Evolutionary conservation across 495 filamentous ascomycete genomes (phyloP), one percentile per base, ranked within the genome.

Genomic region (Xylaria intraflava): DNA sequence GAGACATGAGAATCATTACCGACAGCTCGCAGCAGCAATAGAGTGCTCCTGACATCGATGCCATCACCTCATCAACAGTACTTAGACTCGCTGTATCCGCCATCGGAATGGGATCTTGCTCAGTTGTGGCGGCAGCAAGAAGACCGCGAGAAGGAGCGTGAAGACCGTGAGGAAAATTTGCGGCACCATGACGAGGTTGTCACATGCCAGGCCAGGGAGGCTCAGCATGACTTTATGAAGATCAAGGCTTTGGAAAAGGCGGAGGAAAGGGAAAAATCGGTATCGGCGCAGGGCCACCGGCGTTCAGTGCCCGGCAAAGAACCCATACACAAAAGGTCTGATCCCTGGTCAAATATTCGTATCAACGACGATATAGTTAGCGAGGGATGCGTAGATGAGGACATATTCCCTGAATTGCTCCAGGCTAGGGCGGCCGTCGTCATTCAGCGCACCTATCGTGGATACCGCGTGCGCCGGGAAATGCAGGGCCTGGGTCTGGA

Each of bases 401-500:
- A 23, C 42, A 59, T 66, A 44, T 56, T 64, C 26, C 8, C 47
- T 20, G 31, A 36, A 24, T 4, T 4, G 6, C 41, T 62, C 3
- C 62, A 55, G 6, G 47, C 61, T 7, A 65, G 66, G 36, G 82
- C 82, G 2, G 82, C 80, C 17, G 67, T 72, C 31, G 62, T 76
- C 41, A 83, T 85, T 36, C 76, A 91, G 74, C 76, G 84, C 38
- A 78, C 77, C 3, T 90, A 88, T 63, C 76, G 87, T 30, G 87
- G 87, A 5, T 83, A 90, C 65, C 77, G 86, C 33, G 77, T 76
- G 26, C 78, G 87, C 23, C 70, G 87, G 46, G 79, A 85, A 62
- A 66, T 90, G 30, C 65, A 72, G 35, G 87, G 87, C 0, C 67
- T 85, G 47, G 77, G 75, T 9, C 58, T 92, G 14, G 78, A 88